Percentiles rank a stretch among this genome's conserved stretches.
Conservation (phyloP, 2,329 filamentous ascomycete genomes). For the Aureobasidium uvarum region DNA sequence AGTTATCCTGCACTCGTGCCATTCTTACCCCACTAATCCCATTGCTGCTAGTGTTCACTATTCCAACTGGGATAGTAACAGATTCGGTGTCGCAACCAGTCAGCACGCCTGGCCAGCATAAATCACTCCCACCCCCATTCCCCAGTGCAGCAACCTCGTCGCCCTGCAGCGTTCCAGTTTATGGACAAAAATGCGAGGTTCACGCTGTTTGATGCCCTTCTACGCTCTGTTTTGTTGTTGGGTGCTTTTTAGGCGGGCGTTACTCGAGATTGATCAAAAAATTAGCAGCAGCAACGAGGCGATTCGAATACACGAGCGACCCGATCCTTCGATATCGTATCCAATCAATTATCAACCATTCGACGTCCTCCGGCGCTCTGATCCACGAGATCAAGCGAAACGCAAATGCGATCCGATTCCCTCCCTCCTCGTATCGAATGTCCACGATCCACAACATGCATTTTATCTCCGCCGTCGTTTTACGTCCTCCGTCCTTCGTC, state of each 20-base stretch:
- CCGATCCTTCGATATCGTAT: conserved; percentile 24
- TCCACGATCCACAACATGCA: conserved; percentile 19
- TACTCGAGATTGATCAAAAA: conserved; percentile 20
- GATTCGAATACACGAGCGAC: conserved; percentile 22
- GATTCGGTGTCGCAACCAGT: not conserved
- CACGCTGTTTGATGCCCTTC: conserved; percentile 20
- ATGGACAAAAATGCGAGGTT: conserved; percentile 21
- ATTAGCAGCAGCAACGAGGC: conserved; percentile 24
- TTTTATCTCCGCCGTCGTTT: conserved; percentile 18
- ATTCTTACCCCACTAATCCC: conserved; percentile 13
- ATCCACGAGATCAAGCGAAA: conserved; percentile 16
- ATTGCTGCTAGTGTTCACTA: conserved; percentile 9
- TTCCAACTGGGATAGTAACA: conserved; percentile 14
- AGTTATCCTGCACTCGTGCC: conserved; percentile 34
- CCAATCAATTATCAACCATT: conserved; percentile 24
- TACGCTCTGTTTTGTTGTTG: conserved; percentile 4
- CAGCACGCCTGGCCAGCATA: conserved; percentile 15
- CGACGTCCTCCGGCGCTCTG: conserved; percentile 15
- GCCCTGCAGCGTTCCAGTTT: conserved; percentile 18
- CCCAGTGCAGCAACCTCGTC: conserved; percentile 13
- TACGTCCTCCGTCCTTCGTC: conserved; percentile 21
- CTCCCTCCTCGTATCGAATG: not conserved
- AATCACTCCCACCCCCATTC: not conserved
- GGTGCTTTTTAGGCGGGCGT: conserved; percentile 17
- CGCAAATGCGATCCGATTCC: conserved; percentile 13